Evolutionary conservation across 352 stramenopile species (phyloP), one percentile per base, ranked within the genome.

Genomic region (Plasmopara halstedii): DNA sequence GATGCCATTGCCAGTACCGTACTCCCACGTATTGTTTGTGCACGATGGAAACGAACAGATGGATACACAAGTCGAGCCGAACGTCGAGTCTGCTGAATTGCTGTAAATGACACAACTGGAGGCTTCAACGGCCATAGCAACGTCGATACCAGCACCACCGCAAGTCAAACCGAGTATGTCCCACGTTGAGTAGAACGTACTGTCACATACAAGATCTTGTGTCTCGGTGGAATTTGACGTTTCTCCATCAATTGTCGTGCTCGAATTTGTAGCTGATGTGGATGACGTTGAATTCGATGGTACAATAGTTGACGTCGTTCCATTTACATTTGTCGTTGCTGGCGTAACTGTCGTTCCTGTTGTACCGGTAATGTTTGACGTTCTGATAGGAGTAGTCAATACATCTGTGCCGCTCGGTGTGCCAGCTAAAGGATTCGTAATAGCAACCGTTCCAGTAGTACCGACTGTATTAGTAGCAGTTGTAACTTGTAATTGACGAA

Each of bases 41-140:
- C 80, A 92, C 11, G 67, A 70, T 1, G 80, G 77, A 54, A 92
- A 89, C 14, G 68, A 77, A 42, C 80, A 92, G 26, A 85, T 87
- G 7, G 80, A 89, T 21, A 92, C 67, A 14, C 80, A 92, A 14
- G 77, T 70, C 23, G 67, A 73, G 39, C 73, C 74, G 1, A 56
- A 50, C 18, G 78, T 62, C 4, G 46, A 37, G 14, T 72, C 68
- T 4, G 83, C 60, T 3, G 52, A 51, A n/a, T 77, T 77, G 31
- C 75, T 86, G 70, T 92, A 92, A 49, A 92, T 86, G 32, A 78
- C 70, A 20, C 80, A 92, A 43, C 59, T 73, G 3, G 63, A 70
- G 0, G 70, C 64, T 1, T 61, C 57, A 7, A 83, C 70, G 3
- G 76, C 81, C 17, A 58, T 59, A 10, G 58, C 52, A 7, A 87